Evolutionary conservation across 2,329 filamentous ascomycete genomes (phyloP), one percentile per base, ranked within the genome.

Genomic region (Trichoderma atrobrunneum): DNA sequence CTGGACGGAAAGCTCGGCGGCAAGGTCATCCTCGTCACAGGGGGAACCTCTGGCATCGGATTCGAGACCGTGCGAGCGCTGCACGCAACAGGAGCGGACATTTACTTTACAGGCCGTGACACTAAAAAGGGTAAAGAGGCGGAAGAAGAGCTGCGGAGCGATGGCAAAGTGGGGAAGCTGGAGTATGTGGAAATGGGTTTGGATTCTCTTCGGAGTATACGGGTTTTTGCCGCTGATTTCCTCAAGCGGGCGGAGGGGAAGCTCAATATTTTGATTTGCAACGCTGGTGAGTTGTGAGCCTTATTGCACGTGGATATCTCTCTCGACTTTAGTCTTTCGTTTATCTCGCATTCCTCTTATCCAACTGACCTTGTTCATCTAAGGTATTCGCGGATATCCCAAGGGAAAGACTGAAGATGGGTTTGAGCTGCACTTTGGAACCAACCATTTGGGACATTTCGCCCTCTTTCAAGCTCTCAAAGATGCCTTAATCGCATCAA

Each of bases 381-480:
- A 14, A 75, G 75, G 74, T 28, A 80, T 87, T 48, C 84, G 87
- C 78, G 80, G 8, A 62, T 43, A 80, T n/a, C 82, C 12, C 71
- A 81, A 74, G 34, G 76, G 70, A 74, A 77, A 64, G 30, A 86
- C 83, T 0, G 73, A 72, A 14, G 84, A 86, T 73, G 85, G 85
- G 7, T 84, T 84, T 73, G 87, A 89, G 70, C 77, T 76, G 0
- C 86, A 88, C 72, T 85, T 88, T 73, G 85, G 82, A 26, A 84
- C 82, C 3, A 87, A 87, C 74, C 84, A 89, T 73, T 77, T 89
- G 0, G 81, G 78, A 1, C 86, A 88, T 39, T 76, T 76, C 57
- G 57, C 73, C 10, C 75, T 89, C 16, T 85, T 87, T 72, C 80
- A 86, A 30, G 75, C 81, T 0, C 77, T 88, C 4, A 78, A 87